Evolutionary conservation across 768 basidiomycete species (phyloP).

Genomic region (Termitomyces sp.): DNA sequence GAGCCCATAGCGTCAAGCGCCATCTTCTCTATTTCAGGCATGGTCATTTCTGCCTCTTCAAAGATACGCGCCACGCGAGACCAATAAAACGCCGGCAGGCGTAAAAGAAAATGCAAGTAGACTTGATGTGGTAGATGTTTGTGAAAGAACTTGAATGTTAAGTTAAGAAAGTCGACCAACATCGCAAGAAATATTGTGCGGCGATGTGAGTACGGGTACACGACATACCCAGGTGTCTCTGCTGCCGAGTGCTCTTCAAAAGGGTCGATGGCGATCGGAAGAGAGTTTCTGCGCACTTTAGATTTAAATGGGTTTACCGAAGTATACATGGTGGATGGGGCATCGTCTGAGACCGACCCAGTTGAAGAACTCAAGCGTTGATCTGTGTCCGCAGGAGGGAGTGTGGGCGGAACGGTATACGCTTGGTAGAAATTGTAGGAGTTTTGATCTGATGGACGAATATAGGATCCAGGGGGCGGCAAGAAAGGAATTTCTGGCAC

Average conservation of each 20-base stretch:
- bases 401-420: neutral
- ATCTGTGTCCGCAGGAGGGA: neutral
- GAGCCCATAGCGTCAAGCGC: constrained; percentile 39
- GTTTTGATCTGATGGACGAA: neutral
- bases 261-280: neutral
- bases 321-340: constrained; percentile 1
- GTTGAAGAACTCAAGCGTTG: neutral
- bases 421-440: neutral
- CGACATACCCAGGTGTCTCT: neutral
- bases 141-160: neutral
- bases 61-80: constrained; percentile 76
- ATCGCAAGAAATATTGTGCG: constrained; percentile 34
- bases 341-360: neutral
- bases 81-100: constrained; percentile 48
- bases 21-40: constrained; percentile 64
- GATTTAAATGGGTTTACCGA: constrained; percentile 18
- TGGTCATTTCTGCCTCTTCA: constrained; percentile 73
- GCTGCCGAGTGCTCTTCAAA: neutral
- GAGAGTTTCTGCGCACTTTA: neutral
- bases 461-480: neutral
- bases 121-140: constrained; percentile 1
- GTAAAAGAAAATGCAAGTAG: constrained; percentile 40
- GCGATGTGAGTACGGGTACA: neutral
- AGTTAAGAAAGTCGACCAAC: constrained; percentile 43
- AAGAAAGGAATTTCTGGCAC: neutral